A percentile compares a stretch with the other conserved stretches of the same genome.
These are phyloP conservation scores for Cucurbita argyrosperma DNA, from an alignment of 306 rosid species.

Conservation along the genomic window DNA sequence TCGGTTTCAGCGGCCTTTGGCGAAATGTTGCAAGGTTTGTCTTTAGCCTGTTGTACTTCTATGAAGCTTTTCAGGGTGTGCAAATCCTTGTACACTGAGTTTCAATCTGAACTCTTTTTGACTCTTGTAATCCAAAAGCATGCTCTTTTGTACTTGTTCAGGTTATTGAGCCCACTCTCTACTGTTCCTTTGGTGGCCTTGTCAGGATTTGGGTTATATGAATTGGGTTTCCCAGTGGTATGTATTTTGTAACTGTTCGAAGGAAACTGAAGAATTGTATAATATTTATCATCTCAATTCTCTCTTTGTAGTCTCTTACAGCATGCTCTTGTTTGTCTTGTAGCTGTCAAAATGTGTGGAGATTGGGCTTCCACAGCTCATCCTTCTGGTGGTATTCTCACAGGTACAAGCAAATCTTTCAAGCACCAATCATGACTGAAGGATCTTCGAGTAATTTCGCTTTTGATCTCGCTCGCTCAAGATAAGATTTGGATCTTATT, in stretches of 20 bases:
- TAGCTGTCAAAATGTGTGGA: conserved; percentile 83
- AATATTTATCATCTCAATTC: neutral
- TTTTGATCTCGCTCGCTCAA: neutral
- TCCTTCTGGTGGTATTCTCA: conserved; percentile 54
- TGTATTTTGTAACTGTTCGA: conserved; percentile 5
- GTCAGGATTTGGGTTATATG: conserved; percentile 81
- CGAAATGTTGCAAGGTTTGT: conserved; percentile 81
- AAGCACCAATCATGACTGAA: neutral
- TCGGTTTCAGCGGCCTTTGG: conserved; percentile 99
- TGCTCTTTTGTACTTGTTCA: conserved; percentile 17
- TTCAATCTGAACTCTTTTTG: neutral
- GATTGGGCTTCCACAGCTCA: conserved; percentile 82
- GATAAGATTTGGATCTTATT: neutral
- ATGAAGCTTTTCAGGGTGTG: neutral
- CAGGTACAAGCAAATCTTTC: conserved; percentile 37
- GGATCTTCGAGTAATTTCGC: neutral
- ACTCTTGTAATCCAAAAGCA: neutral
- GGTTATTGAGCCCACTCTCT: conserved; percentile 81
- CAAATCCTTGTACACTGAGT: neutral
- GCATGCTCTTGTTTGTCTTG: conserved; percentile 5
- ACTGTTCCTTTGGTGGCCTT: conserved; percentile 82
- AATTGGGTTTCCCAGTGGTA: conserved; percentile 86
- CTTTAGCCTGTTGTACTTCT: neutral
- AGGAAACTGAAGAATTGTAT: neutral
- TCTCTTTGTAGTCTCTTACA: neutral